phyloP scores from a whole-genome alignment of 768 basidiomycete genomes.

The Lactarius akahatsu region DNA sequence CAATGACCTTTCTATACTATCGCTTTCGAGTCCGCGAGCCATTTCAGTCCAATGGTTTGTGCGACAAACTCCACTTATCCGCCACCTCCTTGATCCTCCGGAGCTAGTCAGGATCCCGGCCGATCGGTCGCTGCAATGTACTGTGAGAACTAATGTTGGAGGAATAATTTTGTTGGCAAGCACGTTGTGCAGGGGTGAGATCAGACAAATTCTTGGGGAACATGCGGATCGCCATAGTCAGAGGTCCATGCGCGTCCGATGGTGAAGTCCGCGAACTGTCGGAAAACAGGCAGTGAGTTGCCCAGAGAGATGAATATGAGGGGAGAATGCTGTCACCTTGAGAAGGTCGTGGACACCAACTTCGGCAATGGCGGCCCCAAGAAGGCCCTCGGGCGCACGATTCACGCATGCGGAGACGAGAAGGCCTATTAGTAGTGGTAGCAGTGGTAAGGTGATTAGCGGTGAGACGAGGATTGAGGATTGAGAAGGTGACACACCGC shows the following conservation, averaged over 20 bases:
- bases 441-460: background rate
- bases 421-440: slow-evolving; percentile 46
- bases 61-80: slow-evolving; percentile 75
- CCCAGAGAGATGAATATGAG: background rate
- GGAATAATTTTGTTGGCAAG: slow-evolving; percentile 59
- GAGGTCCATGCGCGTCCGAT: slow-evolving; percentile 78
- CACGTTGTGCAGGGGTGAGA: slow-evolving; percentile 80
- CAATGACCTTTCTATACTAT: slow-evolving; percentile 1
- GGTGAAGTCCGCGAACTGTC: slow-evolving; percentile 71
- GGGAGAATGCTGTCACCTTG: slow-evolving; percentile 48
- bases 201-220: slow-evolving; percentile 73
- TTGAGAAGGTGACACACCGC: slow-evolving; percentile 47
- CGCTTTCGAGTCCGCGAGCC: slow-evolving; percentile 12
- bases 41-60: slow-evolving; percentile 55
- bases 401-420: slow-evolving; percentile 85
- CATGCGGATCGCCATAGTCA: slow-evolving; percentile 76
- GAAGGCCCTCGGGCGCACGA: slow-evolving; percentile 69
- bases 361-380: slow-evolving; percentile 78
- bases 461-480: background rate
- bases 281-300: background rate
- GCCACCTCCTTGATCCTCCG: slow-evolving; percentile 66
- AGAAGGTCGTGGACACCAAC: slow-evolving; percentile 81
- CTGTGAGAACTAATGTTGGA: slow-evolving; percentile 74
- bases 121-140: background rate
- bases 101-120: slow-evolving; percentile 1